Base-by-base conservation (phyloP, 495 filamentous ascomycete species). In the Trichocladium uniseriatum region DNA sequence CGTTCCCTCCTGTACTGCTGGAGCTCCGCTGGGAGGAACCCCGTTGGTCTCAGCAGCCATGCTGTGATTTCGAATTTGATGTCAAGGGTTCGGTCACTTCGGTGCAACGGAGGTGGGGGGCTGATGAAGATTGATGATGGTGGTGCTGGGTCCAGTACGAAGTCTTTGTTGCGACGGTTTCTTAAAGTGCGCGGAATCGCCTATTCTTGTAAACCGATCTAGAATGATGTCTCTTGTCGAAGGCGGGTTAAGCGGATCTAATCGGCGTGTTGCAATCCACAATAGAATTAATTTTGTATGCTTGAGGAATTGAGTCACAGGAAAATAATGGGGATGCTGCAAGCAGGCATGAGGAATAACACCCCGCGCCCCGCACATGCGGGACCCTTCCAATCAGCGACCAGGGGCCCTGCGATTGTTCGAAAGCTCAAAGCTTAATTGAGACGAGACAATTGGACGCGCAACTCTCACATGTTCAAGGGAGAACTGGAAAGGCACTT, bases 1-100 rank as follows among this genome's bases (percentile, higher is more conserved):
- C 22, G 45, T 16, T 40, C 38, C 27, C 11, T 52, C 45, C 15
- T 48, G 51, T 42, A 45, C 20, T 42, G 44, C 37, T 14, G 53
- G 44, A 37, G 43, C 43, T 34, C 31, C 44, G n/a, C 29, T 48
- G 16, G 56, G 49, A 47, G 56, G 53, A 27, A 8, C 24, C 20
- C 43, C 53, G 15, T 48, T 57, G 5, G 13, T 46, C 43, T 64
- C 58, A 20, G 48, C 52, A 6, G 63, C 54, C 63, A 66, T 66
- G 6, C 14, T 54, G 14, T 39, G 35, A 2, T 14, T 21, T 6
- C 16, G 19, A 6, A 10, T 8, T 39, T 16, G 38, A 9, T 14
- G 21, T 6, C 15, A n/a, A 38, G 15, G 4, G 24, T 27, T 27
- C n/a, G n/a, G n/a, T n/a, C n/a, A n/a, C n/a, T n/a, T n/a, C n/a